Base-by-base conservation (phyloP, 208 protist species). In the Wallacemonas sp. region DNA sequence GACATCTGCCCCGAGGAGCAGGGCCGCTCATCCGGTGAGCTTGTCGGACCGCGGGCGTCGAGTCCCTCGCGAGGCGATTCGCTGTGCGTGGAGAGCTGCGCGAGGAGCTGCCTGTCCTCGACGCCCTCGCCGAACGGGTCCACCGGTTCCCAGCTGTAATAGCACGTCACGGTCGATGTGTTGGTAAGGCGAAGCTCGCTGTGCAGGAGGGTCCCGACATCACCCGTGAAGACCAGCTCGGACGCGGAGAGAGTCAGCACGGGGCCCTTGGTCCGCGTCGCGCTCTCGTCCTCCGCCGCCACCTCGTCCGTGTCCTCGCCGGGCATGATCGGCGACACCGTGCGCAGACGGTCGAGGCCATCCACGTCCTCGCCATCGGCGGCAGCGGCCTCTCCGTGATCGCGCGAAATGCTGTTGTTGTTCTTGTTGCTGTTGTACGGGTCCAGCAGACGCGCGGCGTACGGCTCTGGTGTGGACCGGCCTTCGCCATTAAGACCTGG, bases 131-230 rank as follows among this genome's bases (percentile, higher is more conserved):
- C 45, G 25, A 83, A 33, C 16, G 48, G 26, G 39, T 90, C 77
- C 26, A 86, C 74, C 25, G 68, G 64, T 28, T 67, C 69, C 89
- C 79, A 93, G 70, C 75, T 95, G 71, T 87, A 95, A 72, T 92
- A 95, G 44, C 92, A 76, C 12, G 90, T 91, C 26, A 82, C 79
- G n/a, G 76, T 76, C 26, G 85, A 77, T 5, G 52, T 78, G 77
- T 95, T 95, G 23, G 52, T 54, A 18, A 95, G 65, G n/a, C 48
- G 64, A 28, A 90, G 63, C 22, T 57, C 48, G 18, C 76, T 81
- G 46, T 95, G 87, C 20, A 71, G 46, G n/a, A 93, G 76, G 50
- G 88, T 77, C n/a, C 74, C 76, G 4, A 77, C 84, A 0, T 67
- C 38, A 0, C 76, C 72, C 20, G 78, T 61, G 23, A 95, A 91